Conservation (phyloP, 306 rosid genomes). For the Biancaea sappan region DNA sequence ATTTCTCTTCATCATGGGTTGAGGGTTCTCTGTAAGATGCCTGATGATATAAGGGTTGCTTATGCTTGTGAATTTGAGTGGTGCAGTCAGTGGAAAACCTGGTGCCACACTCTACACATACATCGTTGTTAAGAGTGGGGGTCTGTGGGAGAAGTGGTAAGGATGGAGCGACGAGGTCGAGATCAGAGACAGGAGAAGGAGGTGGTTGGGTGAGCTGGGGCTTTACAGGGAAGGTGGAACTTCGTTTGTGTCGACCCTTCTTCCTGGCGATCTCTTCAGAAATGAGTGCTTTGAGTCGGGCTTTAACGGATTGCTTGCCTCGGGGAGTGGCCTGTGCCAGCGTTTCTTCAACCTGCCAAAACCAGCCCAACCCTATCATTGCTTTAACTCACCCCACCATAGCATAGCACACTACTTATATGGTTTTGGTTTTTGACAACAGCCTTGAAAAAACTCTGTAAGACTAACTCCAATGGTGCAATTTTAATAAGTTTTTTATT, state of each 20-base stretch:
- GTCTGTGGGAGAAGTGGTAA: no score
- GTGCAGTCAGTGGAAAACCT: conserved; percentile 12
- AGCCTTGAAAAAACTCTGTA: no score
- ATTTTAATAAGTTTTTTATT: no score
- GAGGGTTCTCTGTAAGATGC: conserved; percentile 3
- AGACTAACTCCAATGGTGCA: no score
- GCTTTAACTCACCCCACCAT: no score
- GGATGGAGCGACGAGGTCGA: conserved; percentile 41
- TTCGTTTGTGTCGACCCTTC: conserved; percentile 53
- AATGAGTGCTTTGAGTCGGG: conserved; percentile 53
- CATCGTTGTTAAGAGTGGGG: no score
- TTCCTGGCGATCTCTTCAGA: conserved; percentile 49
- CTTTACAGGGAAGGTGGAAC: conserved; percentile 55
- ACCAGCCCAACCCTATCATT: no score
- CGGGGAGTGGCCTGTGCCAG: conserved; percentile 24
- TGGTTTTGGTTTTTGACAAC: no score
- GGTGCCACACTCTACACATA: conserved; percentile 40
- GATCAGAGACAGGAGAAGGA: no score
- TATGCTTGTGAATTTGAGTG: conserved; percentile 33
- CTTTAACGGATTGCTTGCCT: conserved; percentile 46
- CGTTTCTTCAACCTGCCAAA: conserved; percentile 50
- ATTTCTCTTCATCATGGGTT: conserved; percentile 36
- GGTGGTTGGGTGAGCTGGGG: conserved; percentile 27
- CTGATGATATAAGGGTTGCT: not conserved
- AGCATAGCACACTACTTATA: no score